phyloP scores from a whole-genome alignment of 192 early-diverging fungal species.

The Entomortierella beljakovae region DNA sequence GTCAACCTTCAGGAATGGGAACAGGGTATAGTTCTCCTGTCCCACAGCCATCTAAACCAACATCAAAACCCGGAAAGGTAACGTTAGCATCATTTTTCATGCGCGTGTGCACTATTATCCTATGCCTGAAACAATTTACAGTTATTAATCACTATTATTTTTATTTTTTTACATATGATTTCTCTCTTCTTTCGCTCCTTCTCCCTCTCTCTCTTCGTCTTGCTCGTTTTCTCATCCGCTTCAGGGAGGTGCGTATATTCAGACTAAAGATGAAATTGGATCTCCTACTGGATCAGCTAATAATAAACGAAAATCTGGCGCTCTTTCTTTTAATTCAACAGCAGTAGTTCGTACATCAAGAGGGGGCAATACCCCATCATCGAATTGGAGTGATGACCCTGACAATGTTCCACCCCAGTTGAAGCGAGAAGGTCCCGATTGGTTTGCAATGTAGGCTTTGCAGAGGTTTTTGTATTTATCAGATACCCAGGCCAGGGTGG shows the following conservation, averaged over 20 bases:
- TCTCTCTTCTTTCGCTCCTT: background rate
- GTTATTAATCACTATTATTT: too few species aligned
- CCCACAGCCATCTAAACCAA: slow-evolving; percentile 36
- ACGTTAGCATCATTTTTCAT: background rate
- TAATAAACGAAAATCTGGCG: slow-evolving; percentile 44
- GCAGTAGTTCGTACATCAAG: slow-evolving; percentile 34
- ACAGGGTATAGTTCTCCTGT: slow-evolving; percentile 48
- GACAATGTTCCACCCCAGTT: slow-evolving; percentile 78
- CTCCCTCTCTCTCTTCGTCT: background rate
- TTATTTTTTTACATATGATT: too few species aligned
- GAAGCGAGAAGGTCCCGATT: slow-evolving; percentile 87
- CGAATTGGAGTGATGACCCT: slow-evolving; percentile 78
- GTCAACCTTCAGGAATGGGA: slow-evolving; percentile 59
- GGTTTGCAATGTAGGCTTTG: slow-evolving; percentile 81
- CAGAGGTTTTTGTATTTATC: too few species aligned
- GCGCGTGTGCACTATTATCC: too few species aligned
- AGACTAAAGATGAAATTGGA: slow-evolving; percentile 37
- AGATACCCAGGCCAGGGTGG: too few species aligned
- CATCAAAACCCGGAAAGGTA: slow-evolving; percentile 42
- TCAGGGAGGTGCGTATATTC: slow-evolving; percentile 30
- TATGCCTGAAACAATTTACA: too few species aligned
- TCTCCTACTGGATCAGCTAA: slow-evolving; percentile 10
- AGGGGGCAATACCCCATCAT: slow-evolving; percentile 50
- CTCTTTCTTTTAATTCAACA: slow-evolving; percentile 25
- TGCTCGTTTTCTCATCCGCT: too few species aligned